phyloP scores from a whole-genome alignment of 306 rosid genomes.

The Fragaria iinumae region DNA sequence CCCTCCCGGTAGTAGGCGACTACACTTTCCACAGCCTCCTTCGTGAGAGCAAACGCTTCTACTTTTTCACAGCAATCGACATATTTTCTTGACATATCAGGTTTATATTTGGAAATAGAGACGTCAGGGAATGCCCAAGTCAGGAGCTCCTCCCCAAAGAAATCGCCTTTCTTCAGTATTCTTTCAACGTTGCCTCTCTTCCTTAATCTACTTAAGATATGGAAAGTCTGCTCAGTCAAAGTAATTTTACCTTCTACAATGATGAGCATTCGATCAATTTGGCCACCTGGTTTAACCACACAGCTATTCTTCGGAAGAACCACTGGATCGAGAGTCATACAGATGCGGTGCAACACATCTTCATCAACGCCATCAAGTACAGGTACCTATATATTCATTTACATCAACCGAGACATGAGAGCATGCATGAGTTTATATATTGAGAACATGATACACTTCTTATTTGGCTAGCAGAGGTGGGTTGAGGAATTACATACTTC shows the following conservation, averaged over 20 bases:
- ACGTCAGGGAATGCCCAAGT: slow-evolving; percentile 4
- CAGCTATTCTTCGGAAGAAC: not conserved
- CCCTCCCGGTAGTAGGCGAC: not conserved
- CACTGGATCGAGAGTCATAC: not conserved
- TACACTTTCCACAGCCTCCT: not conserved
- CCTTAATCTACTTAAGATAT: not conserved
- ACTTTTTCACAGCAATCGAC: not conserved
- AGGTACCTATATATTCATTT: not conserved
- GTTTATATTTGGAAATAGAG: slow-evolving; percentile 1
- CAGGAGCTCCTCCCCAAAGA: not conserved
- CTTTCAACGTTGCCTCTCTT: not conserved
- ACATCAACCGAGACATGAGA: not conserved
- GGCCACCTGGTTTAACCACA: not conserved
- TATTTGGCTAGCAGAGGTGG: not conserved
- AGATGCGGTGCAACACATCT: not conserved
- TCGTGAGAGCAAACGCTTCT: not conserved
- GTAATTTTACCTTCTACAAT: not conserved
- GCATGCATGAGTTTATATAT: not conserved
- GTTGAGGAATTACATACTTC: not conserved
- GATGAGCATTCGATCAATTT: slow-evolving; percentile 15
- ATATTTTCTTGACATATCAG: not conserved
- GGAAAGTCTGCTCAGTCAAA: not conserved
- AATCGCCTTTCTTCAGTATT: not conserved
- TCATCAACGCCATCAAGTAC: not conserved
- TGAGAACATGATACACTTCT: not conserved